Conservation (phyloP, 2,329 filamentous ascomycete species). For the Helotiales sp. region DNA sequence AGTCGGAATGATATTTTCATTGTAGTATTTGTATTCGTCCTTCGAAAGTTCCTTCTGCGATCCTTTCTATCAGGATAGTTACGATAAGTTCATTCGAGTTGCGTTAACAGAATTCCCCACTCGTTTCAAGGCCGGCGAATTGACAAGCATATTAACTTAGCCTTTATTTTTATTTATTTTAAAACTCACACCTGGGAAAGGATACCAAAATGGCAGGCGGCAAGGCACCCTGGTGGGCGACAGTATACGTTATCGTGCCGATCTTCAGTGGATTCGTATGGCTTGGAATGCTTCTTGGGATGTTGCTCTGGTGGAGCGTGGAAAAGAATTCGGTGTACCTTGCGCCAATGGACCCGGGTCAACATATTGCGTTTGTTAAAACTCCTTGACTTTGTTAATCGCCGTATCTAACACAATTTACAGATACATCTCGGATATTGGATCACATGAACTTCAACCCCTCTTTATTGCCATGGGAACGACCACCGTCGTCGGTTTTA, state of each 20-base stretch:
- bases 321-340: slow-evolving; percentile 56
- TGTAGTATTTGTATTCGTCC: not conserved
- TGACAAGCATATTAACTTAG: no score
- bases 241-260: slow-evolving; percentile 24
- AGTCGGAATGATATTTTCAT: not conserved
- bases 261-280: slow-evolving; percentile 33
- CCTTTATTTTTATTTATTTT: no score
- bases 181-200: not conserved
- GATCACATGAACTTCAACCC: slow-evolving; percentile 66
- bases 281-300: slow-evolving; percentile 32
- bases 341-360: slow-evolving; percentile 59
- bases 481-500: slow-evolving; percentile 76
- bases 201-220: not conserved
- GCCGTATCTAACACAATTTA: slow-evolving; percentile 60
- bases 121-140: no score
- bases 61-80: not conserved
- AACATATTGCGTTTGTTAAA: slow-evolving; percentile 52
- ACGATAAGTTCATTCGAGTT: not conserved
- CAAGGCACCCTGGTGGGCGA: slow-evolving; percentile 10
- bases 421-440: slow-evolving; percentile 73
- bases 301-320: slow-evolving; percentile 61
- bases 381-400: slow-evolving; percentile 56
- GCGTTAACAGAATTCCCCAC: not conserved
- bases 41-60: not conserved
- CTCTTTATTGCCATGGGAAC: slow-evolving; percentile 75